Evolutionary conservation across 2,329 filamentous ascomycete species (phyloP).

Genomic region (Rutstroemia sydowiana): DNA sequence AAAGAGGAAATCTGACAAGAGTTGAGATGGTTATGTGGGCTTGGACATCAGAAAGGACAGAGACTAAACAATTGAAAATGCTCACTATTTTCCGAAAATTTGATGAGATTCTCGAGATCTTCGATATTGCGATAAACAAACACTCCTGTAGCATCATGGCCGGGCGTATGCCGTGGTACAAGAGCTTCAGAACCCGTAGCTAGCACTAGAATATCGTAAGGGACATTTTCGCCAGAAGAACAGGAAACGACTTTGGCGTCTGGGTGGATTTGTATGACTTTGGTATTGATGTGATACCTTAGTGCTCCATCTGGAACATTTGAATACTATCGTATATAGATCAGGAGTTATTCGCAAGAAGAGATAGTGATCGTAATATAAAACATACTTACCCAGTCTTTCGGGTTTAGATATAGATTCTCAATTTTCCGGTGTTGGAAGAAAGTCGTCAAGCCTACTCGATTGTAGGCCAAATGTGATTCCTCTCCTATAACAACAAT

Average conservation of each 20-base stretch:
- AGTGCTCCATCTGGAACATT: constrained; percentile 52
- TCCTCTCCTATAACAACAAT: constrained; percentile 85
- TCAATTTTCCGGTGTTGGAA: constrained; percentile 81
- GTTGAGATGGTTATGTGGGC: too few species aligned
- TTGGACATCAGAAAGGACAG: too few species aligned
- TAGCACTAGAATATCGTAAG: constrained; percentile 75
- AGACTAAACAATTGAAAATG: constrained; percentile 20
- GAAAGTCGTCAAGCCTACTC: constrained; percentile 81
- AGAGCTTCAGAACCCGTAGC: constrained; percentile 83
- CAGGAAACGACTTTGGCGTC: constrained; percentile 60
- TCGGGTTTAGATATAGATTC: constrained; percentile 79
- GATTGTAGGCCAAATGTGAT: constrained; percentile 80
- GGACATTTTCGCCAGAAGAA: constrained; percentile 58
- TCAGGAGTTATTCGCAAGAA: neutral
- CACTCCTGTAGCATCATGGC: constrained; percentile 71
- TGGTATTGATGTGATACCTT: constrained; percentile 68
- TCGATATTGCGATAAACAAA: constrained; percentile 87
- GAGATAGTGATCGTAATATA: neutral
- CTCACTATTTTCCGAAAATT: constrained; percentile 51
- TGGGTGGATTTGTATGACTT: constrained; percentile 60
- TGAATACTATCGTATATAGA: constrained; percentile 21
- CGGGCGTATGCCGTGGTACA: constrained; percentile 59
- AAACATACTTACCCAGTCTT: constrained; percentile 60
- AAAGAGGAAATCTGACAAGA: too few species aligned
- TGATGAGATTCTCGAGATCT: constrained; percentile 70